These are phyloP conservation scores for Nakaseomyces delphensis DNA, from an alignment of 1,139 yeast species.

Conservation along the genomic window DNA sequence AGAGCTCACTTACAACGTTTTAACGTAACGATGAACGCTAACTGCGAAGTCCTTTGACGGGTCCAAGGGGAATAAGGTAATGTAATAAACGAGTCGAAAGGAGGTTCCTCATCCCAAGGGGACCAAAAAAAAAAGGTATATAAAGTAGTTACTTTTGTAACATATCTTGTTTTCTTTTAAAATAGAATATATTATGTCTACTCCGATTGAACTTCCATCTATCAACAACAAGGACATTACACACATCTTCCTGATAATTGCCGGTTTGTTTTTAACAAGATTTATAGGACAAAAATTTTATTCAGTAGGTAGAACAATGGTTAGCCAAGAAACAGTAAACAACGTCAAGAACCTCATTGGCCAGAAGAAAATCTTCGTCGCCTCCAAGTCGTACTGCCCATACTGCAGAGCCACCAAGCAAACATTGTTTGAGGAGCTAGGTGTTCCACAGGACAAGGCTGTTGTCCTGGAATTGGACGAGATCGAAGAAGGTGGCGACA, in stretches of 20 bases:
- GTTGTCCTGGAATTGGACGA: conserved; percentile 58
- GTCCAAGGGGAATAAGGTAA: no score
- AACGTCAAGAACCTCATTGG: conserved; percentile 59
- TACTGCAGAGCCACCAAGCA: conserved; percentile 60
- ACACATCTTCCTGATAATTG: conserved; percentile 7
- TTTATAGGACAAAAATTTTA: conserved; percentile 10
- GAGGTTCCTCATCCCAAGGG: no score
- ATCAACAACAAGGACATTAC: background rate
- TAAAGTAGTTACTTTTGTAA: no score
- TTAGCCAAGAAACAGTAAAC: conserved; percentile 43
- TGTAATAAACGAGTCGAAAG: no score
- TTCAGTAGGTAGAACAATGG: conserved; percentile 25
- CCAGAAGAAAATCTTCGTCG: conserved; percentile 66
- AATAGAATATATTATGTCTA: background rate
- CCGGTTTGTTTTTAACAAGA: conserved; percentile 12
- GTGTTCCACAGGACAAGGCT: conserved; percentile 40
- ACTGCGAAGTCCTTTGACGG: no score
- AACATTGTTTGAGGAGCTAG: conserved; percentile 42
- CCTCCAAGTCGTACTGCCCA: conserved; percentile 73
- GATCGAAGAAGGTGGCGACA: conserved; percentile 48
- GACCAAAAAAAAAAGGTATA: no score
- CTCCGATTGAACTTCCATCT: conserved; percentile 1
- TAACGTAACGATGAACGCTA: no score
- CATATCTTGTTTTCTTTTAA: background rate
- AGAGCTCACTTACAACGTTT: no score